phyloP scores from a whole-genome alignment of 306 rosid genomes.

The apple (Malus domestica) region DNA sequence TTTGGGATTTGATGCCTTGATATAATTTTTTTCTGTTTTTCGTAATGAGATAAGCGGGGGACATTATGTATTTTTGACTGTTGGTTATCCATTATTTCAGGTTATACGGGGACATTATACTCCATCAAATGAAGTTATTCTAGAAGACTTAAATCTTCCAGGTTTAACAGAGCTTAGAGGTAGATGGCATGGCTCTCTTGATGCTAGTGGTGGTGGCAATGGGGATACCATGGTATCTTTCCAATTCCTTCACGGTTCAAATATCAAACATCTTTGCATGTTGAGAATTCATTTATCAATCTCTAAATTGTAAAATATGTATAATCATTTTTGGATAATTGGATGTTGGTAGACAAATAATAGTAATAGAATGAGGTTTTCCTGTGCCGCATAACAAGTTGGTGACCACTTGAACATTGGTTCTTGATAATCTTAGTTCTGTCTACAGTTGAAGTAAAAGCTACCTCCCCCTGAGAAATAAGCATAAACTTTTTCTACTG shows the following conservation, averaged over 20 bases:
- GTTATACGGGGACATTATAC: constrained; percentile 47
- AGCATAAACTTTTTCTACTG: no score
- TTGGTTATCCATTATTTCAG: constrained; percentile 36
- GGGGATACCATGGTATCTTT: constrained; percentile 83
- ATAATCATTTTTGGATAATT: background rate
- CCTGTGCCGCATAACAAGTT: background rate
- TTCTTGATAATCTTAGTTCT: background rate
- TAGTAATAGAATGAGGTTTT: background rate
- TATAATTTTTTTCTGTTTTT: background rate
- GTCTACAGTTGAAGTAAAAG: constrained; percentile 3
- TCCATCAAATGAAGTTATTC: constrained; percentile 48
- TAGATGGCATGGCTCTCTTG: constrained; percentile 83
- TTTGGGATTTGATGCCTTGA: background rate
- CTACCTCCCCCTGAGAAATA: background rate
- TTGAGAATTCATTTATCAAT: background rate
- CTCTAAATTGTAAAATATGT: background rate
- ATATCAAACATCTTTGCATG: background rate
- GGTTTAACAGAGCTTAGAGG: constrained; percentile 85
- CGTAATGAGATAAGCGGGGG: background rate
- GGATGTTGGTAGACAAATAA: constrained; percentile 1
- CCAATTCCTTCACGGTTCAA: constrained; percentile 13
- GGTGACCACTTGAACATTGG: background rate
- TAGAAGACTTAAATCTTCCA: constrained; percentile 71
- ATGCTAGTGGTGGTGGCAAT: constrained; percentile 95
- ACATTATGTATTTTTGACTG: background rate